Conservation (phyloP, 306 rosid species). For the Adenanthera pavonina region DNA sequence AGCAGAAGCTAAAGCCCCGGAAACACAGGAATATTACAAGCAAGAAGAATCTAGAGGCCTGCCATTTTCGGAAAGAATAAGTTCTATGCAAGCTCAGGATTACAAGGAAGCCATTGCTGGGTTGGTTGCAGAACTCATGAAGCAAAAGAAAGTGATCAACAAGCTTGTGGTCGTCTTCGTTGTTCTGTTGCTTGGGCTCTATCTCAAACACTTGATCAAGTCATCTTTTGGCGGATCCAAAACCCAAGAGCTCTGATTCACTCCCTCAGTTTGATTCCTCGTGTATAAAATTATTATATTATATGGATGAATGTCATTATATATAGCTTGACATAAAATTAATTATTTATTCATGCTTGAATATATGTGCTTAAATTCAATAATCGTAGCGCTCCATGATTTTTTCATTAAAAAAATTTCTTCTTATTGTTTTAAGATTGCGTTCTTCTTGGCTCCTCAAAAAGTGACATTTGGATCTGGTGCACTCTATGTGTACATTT, state of each 20-base stretch:
- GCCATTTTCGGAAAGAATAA: background rate
- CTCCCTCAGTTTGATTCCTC: background rate
- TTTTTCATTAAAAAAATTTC: too few species aligned
- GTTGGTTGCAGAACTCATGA: conserved; percentile 17
- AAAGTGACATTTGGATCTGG: too few species aligned
- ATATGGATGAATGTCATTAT: too few species aligned
- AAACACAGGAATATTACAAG: background rate
- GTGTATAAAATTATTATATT: background rate
- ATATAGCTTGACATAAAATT: background rate
- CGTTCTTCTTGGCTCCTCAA: too few species aligned
- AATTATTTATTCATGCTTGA: background rate
- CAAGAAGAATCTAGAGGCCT: background rate
- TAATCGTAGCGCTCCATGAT: background rate
- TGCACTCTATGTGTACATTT: too few species aligned
- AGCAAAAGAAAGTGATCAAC: conserved; percentile 36
- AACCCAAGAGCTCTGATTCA: conserved; percentile 15
- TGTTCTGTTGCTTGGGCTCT: conserved; percentile 38
- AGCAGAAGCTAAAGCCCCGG: background rate
- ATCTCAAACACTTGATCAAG: conserved; percentile 23
- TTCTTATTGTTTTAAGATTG: too few species aligned
- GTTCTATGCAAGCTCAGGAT: background rate
- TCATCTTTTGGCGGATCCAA: conserved; percentile 32
- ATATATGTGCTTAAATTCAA: background rate
- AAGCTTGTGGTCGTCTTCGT: conserved; percentile 35
- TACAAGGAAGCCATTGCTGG: conserved; percentile 17